phyloP scores from a whole-genome alignment of 208 protist genomes.

The Trypanosoma congolense region DNA sequence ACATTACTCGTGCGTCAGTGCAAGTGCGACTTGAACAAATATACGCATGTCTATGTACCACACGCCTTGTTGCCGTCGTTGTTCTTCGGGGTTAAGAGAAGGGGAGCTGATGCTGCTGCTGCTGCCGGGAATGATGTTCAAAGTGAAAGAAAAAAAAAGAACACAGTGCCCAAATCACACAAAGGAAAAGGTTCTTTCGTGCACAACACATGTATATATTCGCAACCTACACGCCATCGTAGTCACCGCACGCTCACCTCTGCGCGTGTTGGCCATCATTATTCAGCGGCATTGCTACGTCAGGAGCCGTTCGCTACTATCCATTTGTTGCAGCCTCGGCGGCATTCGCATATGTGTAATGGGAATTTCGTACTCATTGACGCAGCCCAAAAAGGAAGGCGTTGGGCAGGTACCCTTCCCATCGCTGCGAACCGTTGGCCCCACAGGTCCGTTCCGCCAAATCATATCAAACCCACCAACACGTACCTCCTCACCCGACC shows the following conservation, averaged over 20 bases:
- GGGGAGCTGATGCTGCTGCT: no score
- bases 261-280: background rate
- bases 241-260: background rate
- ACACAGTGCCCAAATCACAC: no score
- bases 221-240: no score
- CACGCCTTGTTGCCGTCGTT: no score
- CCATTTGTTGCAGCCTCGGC: conserved; percentile 64
- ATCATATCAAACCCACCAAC: conserved; percentile 90
- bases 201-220: no score
- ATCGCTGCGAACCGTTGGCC: conserved; percentile 13
- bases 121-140: no score
- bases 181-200: no score
- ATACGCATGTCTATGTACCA: no score
- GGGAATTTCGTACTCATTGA: conserved; percentile 82
- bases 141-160: no score
- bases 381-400: conserved; percentile 72
- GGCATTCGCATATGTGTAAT: conserved; percentile 80
- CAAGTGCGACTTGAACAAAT: no score
- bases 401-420: conserved; percentile 1
- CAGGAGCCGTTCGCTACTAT: conserved; percentile 70
- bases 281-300: conserved; percentile 30
- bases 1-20: no score
- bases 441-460: conserved; percentile 74
- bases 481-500: conserved; percentile 64
- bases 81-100: no score